phyloP scores from a whole-genome alignment of 1,139 yeast species.

The Candida mesenterica region DNA sequence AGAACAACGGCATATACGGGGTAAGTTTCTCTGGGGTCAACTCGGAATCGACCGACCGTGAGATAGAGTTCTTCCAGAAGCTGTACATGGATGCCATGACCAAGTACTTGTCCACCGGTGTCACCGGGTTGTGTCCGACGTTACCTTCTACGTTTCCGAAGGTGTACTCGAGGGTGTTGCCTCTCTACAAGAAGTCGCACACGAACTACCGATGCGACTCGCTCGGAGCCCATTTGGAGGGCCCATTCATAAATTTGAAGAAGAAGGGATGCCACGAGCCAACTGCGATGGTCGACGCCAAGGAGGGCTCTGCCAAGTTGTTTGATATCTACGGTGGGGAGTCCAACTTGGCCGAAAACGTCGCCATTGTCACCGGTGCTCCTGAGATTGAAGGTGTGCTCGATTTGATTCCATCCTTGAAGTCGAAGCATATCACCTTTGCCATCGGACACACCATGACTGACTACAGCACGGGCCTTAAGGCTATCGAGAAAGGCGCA shows the following conservation, averaged over 20 bases:
- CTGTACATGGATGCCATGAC: conserved; percentile 48
- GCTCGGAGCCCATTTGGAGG: conserved; percentile 65
- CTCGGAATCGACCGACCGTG: conserved; percentile 34
- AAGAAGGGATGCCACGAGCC: conserved; percentile 66
- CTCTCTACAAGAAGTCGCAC: conserved; percentile 41
- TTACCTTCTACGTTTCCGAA: conserved; percentile 55
- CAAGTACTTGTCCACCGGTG: conserved; percentile 53
- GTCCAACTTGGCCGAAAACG: conserved; percentile 39
- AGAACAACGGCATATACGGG: conserved; percentile 62
- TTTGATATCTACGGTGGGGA: conserved; percentile 47
- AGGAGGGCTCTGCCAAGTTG: conserved; percentile 36
- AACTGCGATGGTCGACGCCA: conserved; percentile 53
- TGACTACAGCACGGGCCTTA: conserved; percentile 46
- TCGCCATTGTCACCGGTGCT: conserved; percentile 58
- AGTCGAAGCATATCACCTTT: conserved; percentile 36
- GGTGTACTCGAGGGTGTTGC: conserved; percentile 52
- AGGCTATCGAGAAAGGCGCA: conserved; percentile 54
- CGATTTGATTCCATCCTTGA: conserved; percentile 45
- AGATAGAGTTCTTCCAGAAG: conserved; percentile 28
- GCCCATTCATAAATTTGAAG: conserved; percentile 55
- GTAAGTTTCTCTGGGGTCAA: conserved; percentile 50
- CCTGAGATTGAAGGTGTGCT: conserved; percentile 60
- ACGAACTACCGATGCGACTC: conserved; percentile 44
- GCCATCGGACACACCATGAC: conserved; percentile 61
- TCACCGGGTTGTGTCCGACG: conserved; percentile 61